Evolutionary conservation across 1,139 yeast genomes (phyloP).

Genomic region (Geotrichum reessii): DNA sequence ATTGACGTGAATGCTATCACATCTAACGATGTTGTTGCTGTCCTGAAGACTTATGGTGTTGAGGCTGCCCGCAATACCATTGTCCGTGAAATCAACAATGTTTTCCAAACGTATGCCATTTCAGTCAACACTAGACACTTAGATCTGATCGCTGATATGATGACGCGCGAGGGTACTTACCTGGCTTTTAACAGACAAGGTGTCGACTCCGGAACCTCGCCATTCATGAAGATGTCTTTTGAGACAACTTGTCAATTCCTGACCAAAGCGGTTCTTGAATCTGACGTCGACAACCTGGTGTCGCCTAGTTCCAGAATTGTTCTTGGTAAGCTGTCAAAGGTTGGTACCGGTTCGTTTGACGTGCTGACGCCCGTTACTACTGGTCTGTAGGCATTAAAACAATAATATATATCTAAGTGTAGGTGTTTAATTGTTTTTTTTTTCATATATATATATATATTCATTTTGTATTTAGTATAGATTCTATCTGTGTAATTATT

Average conservation of each 20-base stretch:
- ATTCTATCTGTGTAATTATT: not conserved
- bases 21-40: slow-evolving; percentile 90
- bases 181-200: slow-evolving; percentile 98
- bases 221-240: slow-evolving; percentile 98
- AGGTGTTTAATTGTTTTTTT: not conserved
- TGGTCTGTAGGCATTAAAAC: not conserved
- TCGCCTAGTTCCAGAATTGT: slow-evolving; percentile 96
- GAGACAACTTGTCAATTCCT: slow-evolving; percentile 97
- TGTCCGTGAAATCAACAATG: slow-evolving; percentile 92
- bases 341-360: slow-evolving; percentile 96
- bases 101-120: slow-evolving; percentile 94
- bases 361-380: slow-evolving; percentile 47
- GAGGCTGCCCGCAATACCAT: slow-evolving; percentile 98
- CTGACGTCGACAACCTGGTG: slow-evolving; percentile 81
- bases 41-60: slow-evolving; percentile 88
- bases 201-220: slow-evolving; percentile 89
- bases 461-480: not conserved
- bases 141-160: slow-evolving; percentile 96
- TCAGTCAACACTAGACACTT: slow-evolving; percentile 89
- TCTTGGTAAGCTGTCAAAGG: slow-evolving; percentile 81
- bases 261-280: slow-evolving; percentile 91
- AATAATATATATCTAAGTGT: not conserved
- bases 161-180: slow-evolving; percentile 98
- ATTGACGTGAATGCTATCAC: slow-evolving; percentile 81
- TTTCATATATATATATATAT: no score